phyloP scores from a whole-genome alignment of 2,329 filamentous ascomycete genomes.

The Microdochium bolleyi region DNA sequence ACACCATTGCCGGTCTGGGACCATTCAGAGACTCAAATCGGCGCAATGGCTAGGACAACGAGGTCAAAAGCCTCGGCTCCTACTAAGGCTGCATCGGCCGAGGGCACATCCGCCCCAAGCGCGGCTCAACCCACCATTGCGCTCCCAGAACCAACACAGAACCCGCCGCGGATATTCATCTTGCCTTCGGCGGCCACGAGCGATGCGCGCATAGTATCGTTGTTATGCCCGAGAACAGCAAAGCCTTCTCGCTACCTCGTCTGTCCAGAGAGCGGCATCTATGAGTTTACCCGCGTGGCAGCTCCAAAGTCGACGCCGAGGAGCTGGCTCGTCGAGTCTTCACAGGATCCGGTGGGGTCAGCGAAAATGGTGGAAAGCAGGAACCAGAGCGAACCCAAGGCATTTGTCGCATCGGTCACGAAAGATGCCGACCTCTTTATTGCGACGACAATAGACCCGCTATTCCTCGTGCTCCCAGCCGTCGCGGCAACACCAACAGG shows the following conservation, averaged over 20 bases:
- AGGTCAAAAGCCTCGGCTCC: conserved; percentile 31
- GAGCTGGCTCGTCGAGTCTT: conserved; percentile 48
- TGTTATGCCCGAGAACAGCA: conserved; percentile 50
- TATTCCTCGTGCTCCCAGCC: conserved; percentile 76
- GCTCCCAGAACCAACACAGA: conserved; percentile 29
- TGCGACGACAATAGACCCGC: conserved; percentile 73
- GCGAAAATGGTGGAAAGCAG: conserved; percentile 15
- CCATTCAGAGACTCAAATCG: too few species aligned
- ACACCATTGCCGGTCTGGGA: too few species aligned
- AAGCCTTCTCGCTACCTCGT: conserved; percentile 52
- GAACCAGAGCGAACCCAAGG: conserved; percentile 2
- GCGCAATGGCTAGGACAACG: conserved; percentile 39
- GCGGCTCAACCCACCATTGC: conserved; percentile 1
- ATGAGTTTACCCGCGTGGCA: conserved; percentile 54
- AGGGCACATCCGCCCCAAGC: conserved; percentile 14
- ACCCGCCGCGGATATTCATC: conserved; percentile 50
- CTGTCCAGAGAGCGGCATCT: conserved; percentile 53
- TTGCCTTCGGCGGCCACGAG: conserved; percentile 45
- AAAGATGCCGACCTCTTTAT: conserved; percentile 70
- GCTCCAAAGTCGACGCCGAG: conserved; percentile 44
- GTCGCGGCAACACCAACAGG: conserved; percentile 38
- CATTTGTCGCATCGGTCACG: conserved; percentile 29
- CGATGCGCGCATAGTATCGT: conserved; percentile 49
- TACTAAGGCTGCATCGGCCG: conserved; percentile 14
- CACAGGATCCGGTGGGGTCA: not conserved